These are phyloP conservation scores for Suillus discolor DNA, from an alignment of 768 basidiomycete species.

Conservation along the genomic window DNA sequence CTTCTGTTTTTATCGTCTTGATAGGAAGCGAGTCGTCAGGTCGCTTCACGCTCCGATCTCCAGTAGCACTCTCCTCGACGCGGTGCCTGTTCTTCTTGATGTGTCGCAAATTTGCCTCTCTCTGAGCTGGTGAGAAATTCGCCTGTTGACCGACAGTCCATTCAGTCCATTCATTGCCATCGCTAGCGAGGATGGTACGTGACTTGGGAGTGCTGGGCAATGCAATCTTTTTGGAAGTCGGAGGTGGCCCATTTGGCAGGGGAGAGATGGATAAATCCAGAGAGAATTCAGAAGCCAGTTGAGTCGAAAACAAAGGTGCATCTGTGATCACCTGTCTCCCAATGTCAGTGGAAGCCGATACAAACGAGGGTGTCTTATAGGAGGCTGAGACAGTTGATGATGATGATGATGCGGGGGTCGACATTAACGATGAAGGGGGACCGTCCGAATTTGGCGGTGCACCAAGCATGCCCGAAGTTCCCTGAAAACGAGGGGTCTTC, in stretches of 20 bases:
- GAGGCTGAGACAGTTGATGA: neutral
- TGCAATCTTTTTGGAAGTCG: conserved; percentile 12
- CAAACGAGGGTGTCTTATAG: conserved; percentile 10
- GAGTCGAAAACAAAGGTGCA: conserved; percentile 13
- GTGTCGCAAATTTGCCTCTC: conserved; percentile 33
- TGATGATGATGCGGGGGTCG: neutral
- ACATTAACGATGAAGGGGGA: neutral
- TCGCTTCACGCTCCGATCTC: conserved; percentile 30
- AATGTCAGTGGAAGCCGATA: conserved; percentile 15
- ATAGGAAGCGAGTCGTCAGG: neutral
- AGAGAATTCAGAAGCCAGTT: conserved; percentile 17
- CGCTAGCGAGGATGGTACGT: conserved; percentile 22
- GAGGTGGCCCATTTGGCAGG: neutral
- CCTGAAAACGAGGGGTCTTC: conserved; percentile 5
- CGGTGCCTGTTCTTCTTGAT: conserved; percentile 28
- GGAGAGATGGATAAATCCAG: conserved; percentile 6
- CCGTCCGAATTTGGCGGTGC: neutral
- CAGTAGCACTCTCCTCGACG: conserved; percentile 28
- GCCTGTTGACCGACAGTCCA: conserved; percentile 24
- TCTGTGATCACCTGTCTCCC: conserved; percentile 15
- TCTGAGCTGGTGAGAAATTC: conserved; percentile 27
- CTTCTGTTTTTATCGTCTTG: conserved; percentile 26
- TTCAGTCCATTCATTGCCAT: conserved; percentile 15
- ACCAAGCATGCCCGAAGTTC: conserved; percentile 23
- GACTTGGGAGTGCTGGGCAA: conserved; percentile 26